phyloP scores from a whole-genome alignment of 164 flowering plant species.

The Chimonanthus praecox region DNA sequence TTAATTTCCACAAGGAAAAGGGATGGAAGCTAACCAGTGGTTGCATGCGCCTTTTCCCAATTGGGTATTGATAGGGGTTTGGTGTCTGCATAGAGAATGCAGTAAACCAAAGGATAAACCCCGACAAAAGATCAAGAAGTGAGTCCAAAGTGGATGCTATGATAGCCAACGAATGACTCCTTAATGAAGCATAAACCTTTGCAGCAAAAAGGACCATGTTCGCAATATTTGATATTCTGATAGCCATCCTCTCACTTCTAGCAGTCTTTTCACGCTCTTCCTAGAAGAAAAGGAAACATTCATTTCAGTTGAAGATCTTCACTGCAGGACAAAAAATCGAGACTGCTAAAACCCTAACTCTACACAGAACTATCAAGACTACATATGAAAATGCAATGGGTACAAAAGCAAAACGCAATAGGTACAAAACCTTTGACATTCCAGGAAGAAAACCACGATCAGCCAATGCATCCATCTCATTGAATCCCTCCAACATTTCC shows the following conservation, averaged over 20 bases:
- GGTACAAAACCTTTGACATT: slow-evolving; percentile 65
- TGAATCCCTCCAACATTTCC: slow-evolving; percentile 87
- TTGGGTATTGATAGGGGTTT: slow-evolving; percentile 88
- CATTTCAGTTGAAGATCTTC: slow-evolving; percentile 5
- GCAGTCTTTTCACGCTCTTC: slow-evolving; percentile 83
- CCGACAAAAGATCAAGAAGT: slow-evolving; percentile 89
- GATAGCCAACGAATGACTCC: slow-evolving; percentile 83
- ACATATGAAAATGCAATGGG: neutral
- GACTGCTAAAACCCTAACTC: neutral
- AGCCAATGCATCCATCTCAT: slow-evolving; percentile 78
- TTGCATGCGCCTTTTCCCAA: slow-evolving; percentile 94
- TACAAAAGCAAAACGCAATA: neutral
- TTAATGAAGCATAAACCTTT: slow-evolving; percentile 78
- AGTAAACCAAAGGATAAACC: slow-evolving; percentile 91
- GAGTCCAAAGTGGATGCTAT: slow-evolving; percentile 92
- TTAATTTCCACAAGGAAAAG: neutral
- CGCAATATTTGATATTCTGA: slow-evolving; percentile 79
- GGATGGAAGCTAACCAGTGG: slow-evolving; percentile 58
- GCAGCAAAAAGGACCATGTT: slow-evolving; percentile 88
- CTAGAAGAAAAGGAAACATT: slow-evolving; percentile 32
- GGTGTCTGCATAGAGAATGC: slow-evolving; percentile 92
- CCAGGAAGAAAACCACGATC: slow-evolving; percentile 81
- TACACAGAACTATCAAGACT: neutral
- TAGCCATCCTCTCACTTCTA: slow-evolving; percentile 72
- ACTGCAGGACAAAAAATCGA: neutral